Percentiles rank a stretch among this genome's conserved stretches.
Conservation (phyloP, 1,284 basidiomycete genomes). For the Rhodotorula sp. region DNA sequence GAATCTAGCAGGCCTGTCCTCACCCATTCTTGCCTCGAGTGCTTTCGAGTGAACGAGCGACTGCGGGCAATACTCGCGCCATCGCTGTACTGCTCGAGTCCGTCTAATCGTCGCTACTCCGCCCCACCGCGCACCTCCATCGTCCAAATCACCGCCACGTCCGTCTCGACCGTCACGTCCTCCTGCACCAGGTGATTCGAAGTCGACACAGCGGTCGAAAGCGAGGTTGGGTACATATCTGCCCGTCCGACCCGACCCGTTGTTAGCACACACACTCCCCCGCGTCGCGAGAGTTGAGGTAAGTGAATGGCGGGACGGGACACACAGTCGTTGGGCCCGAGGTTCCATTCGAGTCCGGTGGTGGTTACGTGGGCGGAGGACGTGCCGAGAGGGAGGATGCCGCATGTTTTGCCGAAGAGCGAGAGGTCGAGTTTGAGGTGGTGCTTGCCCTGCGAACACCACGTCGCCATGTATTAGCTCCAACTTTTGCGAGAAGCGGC, state of each 20-base stretch:
- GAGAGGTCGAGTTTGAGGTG: slow-evolving; percentile 68
- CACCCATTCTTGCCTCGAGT: too few relatives aligned
- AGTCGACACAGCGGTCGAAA: slow-evolving; percentile 79
- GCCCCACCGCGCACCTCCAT: slow-evolving; percentile 55
- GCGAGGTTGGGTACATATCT: slow-evolving; percentile 63
- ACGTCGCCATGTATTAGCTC: background rate
- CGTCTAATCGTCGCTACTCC: too few relatives aligned
- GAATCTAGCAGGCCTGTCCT: too few relatives aligned
- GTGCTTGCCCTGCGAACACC: slow-evolving; percentile 66
- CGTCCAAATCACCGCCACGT: slow-evolving; percentile 85
- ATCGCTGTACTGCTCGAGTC: too few relatives aligned
- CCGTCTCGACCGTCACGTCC: slow-evolving; percentile 71
- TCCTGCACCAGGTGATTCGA: slow-evolving; percentile 80
- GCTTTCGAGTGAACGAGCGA: too few relatives aligned
- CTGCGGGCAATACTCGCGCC: too few relatives aligned
- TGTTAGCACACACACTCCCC: background rate
- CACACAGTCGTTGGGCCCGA: slow-evolving; percentile 53
- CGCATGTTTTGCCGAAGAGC: slow-evolving; percentile 81
- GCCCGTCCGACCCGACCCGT: background rate
- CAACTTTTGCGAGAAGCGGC: background rate
- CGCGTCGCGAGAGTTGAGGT: background rate
- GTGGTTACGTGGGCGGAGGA: slow-evolving; percentile 69
- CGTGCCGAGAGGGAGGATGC: slow-evolving; percentile 82
- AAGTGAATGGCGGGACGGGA: slow-evolving; percentile 55
- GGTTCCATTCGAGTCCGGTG: slow-evolving; percentile 82